Evolutionary conservation across 352 stramenopile genomes (phyloP).

Genomic region (Globisporangium abappressorium): DNA sequence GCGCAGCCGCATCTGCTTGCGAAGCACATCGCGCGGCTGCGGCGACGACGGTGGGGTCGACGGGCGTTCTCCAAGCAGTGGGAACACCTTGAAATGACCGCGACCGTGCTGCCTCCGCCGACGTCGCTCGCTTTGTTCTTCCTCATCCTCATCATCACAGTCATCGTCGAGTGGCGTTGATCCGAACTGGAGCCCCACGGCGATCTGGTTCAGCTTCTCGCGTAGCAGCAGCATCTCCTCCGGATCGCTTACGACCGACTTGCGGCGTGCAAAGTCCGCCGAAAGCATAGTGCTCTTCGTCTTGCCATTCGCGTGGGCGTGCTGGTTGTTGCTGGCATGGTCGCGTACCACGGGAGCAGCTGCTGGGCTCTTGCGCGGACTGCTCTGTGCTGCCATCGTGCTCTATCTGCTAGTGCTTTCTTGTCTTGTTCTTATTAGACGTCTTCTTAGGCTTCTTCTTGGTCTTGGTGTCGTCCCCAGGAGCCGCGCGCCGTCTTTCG

Average conservation of each 20-base stretch:
- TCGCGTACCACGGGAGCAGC: neutral
- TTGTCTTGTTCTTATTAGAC: neutral
- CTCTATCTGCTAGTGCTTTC: neutral
- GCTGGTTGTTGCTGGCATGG: neutral
- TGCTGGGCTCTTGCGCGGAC: conserved; percentile 18
- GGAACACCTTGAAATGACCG: conserved; percentile 51
- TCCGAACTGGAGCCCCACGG: conserved; percentile 28
- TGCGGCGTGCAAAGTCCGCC: conserved; percentile 26
- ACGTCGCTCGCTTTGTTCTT: conserved; percentile 21
- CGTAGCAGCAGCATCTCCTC: conserved; percentile 68
- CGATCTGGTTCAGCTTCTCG: conserved; percentile 76
- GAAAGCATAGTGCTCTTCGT: neutral
- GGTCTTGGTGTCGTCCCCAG: neutral
- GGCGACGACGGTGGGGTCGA: conserved; percentile 77
- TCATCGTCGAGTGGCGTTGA: conserved; percentile 22
- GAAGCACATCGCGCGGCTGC: conserved; percentile 67
- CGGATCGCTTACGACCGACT: conserved; percentile 54
- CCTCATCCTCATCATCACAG: conserved; percentile 19
- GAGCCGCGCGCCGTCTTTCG: neutral
- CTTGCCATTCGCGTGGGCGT: neutral
- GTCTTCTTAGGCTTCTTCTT: neutral
- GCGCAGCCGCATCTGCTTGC: conserved; percentile 53
- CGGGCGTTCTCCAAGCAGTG: conserved; percentile 36
- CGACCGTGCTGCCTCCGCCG: neutral
- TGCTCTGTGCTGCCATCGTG: conserved; percentile 30